These are phyloP conservation scores for Cnidoscolus chayamansa DNA, from an alignment of 441 rosid species.

Conservation along the genomic window DNA sequence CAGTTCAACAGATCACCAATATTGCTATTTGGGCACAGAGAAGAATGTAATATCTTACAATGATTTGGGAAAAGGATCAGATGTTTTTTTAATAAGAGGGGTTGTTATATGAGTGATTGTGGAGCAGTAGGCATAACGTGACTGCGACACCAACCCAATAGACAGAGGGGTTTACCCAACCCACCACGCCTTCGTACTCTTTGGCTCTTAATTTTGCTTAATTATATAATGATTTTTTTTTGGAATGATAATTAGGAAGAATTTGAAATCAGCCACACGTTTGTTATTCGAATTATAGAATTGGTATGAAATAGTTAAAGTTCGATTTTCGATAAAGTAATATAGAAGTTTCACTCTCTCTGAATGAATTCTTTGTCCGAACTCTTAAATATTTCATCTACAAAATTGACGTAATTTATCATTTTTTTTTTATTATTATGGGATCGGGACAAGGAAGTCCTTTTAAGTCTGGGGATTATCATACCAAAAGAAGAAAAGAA, in stretches of 20 bases:
- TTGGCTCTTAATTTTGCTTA: neutral
- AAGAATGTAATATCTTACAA: neutral
- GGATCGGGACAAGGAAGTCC: too few relatives aligned
- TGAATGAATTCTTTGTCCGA: too few relatives aligned
- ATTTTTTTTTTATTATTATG: too few relatives aligned
- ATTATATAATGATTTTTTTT: too few relatives aligned
- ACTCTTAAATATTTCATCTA: too few relatives aligned
- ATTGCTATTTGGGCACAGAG: neutral
- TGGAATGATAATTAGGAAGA: neutral
- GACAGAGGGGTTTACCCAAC: conserved; percentile 51
- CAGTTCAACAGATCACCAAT: conserved; percentile 12
- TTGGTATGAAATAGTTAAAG: too few relatives aligned
- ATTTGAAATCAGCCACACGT: neutral
- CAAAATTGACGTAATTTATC: too few relatives aligned
- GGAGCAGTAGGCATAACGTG: conserved; percentile 19
- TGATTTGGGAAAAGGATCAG: too few relatives aligned
- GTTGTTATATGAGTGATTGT: neutral
- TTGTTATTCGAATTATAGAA: too few relatives aligned
- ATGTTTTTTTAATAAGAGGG: neutral
- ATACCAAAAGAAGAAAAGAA: neutral
- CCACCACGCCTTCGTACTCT: conserved; percentile 33
- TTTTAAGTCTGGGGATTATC: too few relatives aligned
- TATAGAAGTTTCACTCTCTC: too few relatives aligned
- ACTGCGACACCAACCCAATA: conserved; percentile 14
- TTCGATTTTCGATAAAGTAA: too few relatives aligned